phyloP scores from a whole-genome alignment of 768 basidiomycete species.

The Cystofilobasidium macerans region DNA sequence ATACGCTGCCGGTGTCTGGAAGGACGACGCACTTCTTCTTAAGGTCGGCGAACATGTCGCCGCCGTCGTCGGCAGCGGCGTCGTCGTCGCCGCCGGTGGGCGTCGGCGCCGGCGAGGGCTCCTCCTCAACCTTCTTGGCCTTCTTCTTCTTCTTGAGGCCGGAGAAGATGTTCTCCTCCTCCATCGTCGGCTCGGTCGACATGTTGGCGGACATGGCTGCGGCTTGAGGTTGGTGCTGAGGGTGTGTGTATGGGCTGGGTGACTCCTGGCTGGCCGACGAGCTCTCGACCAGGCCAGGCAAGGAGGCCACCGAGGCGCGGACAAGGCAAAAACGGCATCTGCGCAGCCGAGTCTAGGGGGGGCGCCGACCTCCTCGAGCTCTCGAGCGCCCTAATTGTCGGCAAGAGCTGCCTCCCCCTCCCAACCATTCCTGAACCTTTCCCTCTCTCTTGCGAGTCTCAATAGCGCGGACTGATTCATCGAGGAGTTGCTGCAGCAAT shows the following conservation, averaged over 20 bases:
- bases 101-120: slow-evolving; percentile 27
- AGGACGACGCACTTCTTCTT: slow-evolving; percentile 52
- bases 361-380: too few relatives aligned
- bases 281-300: too few relatives aligned
- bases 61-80: slow-evolving; percentile 35
- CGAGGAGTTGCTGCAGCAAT: too few relatives aligned
- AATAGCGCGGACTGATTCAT: too few relatives aligned
- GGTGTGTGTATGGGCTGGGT: neutral
- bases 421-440: too few relatives aligned
- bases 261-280: neutral
- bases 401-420: too few relatives aligned
- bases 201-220: slow-evolving; percentile 19
- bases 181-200: slow-evolving; percentile 32
- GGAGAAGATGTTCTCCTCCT: slow-evolving; percentile 40
- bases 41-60: slow-evolving; percentile 81
- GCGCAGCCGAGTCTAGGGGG: too few relatives aligned
- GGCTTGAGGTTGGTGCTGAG: neutral
- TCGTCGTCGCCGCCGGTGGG: slow-evolving; percentile 25
- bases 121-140: slow-evolving; percentile 36
- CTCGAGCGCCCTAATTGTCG: too few relatives aligned
- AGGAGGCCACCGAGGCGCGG: too few relatives aligned
- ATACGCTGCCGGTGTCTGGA: too few relatives aligned
- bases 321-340: too few relatives aligned
- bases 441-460: too few relatives aligned
- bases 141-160: slow-evolving; percentile 44